Evolutionary conservation across 345 rosid species (phyloP), one percentile per base, ranked within the genome.

Genomic region (Eucalyptus sp.): DNA sequence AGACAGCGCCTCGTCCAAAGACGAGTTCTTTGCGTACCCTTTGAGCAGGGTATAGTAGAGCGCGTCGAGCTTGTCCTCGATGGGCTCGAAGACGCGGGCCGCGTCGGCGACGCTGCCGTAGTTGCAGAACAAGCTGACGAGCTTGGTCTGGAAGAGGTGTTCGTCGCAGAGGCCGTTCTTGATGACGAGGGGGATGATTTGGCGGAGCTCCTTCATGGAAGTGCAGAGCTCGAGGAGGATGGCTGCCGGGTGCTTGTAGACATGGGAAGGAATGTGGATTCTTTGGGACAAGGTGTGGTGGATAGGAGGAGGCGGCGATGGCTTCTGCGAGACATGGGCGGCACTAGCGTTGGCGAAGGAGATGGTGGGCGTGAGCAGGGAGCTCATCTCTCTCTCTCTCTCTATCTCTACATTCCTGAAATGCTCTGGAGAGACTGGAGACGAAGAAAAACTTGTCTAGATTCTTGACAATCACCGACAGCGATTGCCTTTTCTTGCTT

Each of bases 11-110:
- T 92, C 88, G 51, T 93, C 92, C 27, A 94, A 90, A 76, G 94
- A 93, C 2, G 97, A 92, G 88, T 88, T 87, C 86, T 91, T 95
- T 3, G 95, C 94, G 84, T 93, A 93, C 58, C 98, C 99, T 90
- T 97, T 97, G 44, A 97, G 97, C 96, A 96, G 92, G 51, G 98
- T 96, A 91, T 97, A 92, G 88, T 95, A 96, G 64, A 97, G 96
- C 50, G 91, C 95, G 62, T 95, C 97, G 13, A 94, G 88, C 87
- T 94, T 95, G 79, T 91, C 90, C 62, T 93, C 92, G 89, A 92
- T 90, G 29, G 95, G 92, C n/a, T 95, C 97, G 84, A 96, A 97
- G 89, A 95, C 97, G 50, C 96, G 93, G 44, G 93, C 94, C 20
- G 98, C 99, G 86, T 97, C 97, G 7, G 85, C 48, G 50, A 97